Base-by-base conservation (phyloP, 257 asterid species). In the Lithospermum erythrorhizon region DNA sequence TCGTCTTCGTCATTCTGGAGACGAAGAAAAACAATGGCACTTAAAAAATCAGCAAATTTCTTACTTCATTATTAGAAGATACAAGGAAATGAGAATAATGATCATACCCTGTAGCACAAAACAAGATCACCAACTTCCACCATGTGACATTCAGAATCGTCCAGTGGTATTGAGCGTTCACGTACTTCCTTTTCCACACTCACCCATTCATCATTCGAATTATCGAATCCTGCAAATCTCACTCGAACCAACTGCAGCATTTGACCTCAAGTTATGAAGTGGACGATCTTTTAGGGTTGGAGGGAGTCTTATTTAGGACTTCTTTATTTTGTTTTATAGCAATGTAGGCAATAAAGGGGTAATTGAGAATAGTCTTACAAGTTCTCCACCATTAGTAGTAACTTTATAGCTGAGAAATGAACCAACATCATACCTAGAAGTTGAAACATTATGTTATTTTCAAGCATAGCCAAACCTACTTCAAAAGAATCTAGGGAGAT, bases 121-220 rank as follows among this genome's bases (percentile, higher is more conserved):
- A 88, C 83, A 45, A 74, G 81, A 78, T 91, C 96, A 10, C 94
- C 96, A 65, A 82, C 79, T 52, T 71, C 68, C 64, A 87, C 74
- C 70, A 37, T 82, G 49, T 70, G 73, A 52, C 98, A 91, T 73
- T 91, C 96, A 0, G 93, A 85, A 41, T 58, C 77, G 53, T 79
- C 85, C 56, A 93, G 69, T 30, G 97, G 99, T 74, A 93, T 74
- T 13, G 99, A 93, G 19, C 97, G 95, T 51, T 84, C 89, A 1
- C 99, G 81, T 45, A 93, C 73, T 24, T 83, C 82, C 64, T 63
- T 71, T 62, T 63, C 71, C 18, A 85, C 76, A 67, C 72, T 84
- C 67, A 89, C 87, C 99, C 99, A 93, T 65, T 89, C 97, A 69
- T 93, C 99, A 66, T 93, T 85, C 20, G 80, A 87, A 59, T 83